Percentiles rank a stretch among this genome's conserved stretches.
These are phyloP conservation scores for Adansonia rubrostipa DNA, from an alignment of 441 rosid species.

Conservation along the genomic window DNA sequence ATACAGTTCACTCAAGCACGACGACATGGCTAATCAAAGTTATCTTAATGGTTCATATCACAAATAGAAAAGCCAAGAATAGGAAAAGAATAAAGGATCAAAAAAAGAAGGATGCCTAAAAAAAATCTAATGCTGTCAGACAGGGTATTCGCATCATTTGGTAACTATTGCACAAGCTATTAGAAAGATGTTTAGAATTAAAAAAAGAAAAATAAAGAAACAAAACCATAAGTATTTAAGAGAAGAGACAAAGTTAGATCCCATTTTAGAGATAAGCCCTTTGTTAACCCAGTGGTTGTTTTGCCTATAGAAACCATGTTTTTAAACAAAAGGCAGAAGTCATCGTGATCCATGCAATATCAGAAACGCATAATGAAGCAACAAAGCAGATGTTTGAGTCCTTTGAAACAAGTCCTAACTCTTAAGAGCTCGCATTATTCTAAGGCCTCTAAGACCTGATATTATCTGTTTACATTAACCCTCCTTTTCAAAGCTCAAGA, in stretches of 20 bases:
- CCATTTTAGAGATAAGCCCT: not conserved
- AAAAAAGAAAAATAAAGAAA: not conserved
- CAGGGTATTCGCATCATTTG: not conserved
- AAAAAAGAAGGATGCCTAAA: not conserved
- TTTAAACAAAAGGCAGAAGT: constrained; percentile 3
- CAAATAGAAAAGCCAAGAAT: not conserved
- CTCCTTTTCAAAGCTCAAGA: not conserved
- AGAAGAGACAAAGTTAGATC: not conserved
- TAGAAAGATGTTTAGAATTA: not conserved
- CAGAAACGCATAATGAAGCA: not conserved
- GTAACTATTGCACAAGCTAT: not conserved
- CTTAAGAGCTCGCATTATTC: constrained; percentile 1
- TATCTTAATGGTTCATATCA: not conserved
- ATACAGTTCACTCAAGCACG: not conserved
- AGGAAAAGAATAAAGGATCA: not conserved
- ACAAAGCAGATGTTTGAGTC: not conserved
- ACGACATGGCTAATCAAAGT: not conserved
- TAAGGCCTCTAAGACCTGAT: not conserved
- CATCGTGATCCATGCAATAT: not conserved
- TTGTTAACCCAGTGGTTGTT: not conserved
- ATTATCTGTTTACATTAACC: not conserved
- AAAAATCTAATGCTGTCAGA: not conserved
- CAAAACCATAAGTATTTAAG: not conserved
- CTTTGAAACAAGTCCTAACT: not conserved
- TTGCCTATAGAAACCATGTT: not conserved